Base-by-base conservation (phyloP, 305 asterid species). In the Andrographis paniculata region DNA sequence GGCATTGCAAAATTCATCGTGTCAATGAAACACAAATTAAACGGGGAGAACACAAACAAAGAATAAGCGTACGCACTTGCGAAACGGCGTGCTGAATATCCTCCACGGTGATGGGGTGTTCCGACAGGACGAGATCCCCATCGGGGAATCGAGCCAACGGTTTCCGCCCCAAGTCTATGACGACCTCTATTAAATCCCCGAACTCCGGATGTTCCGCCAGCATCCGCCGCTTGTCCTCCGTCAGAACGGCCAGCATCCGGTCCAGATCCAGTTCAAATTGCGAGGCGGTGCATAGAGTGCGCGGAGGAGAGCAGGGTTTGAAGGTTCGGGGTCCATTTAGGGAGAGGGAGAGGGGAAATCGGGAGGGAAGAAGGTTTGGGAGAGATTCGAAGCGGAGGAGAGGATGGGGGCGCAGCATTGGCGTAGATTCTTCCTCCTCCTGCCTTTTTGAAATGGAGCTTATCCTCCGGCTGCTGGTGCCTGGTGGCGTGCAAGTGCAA, bases 131-230 rank as follows among this genome's bases (percentile, higher is more conserved):
- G 60, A 74, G 84, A 58, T 87, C 94, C 33, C 95, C 95, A 5
- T 84, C 79, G 1, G 95, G 97, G 39, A 87, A 87, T 21, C 97
- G 76, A 20, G 97, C 97, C 60, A 88, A 59, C 28, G 95, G 97
- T 63, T 81, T 84, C 30, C 97, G 75, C 33, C 94, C 97, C 74
- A 88, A 73, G 58, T 88, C 97, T 92, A 88, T 81, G 56, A 88
- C 95, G 64, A 84, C 93, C 59, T 88, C 97, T 62, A 88, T 88
- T 70, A 88, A 65, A 64, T 79, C 67, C 4, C 20, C 69, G 58
- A 71, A 76, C 72, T 79, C 97, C 46, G 79, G 75, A 41, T 84
- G 95, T 30, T 75, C 85, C 63, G 64, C 67, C 55, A 79, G 75
- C 60, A 70, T 61, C 52, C 74, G 78, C 62, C 94, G 78, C 94